These are phyloP conservation scores for Aspergillus fructus DNA, from an alignment of 2,329 filamentous ascomycete genomes.

Conservation along the genomic window DNA sequence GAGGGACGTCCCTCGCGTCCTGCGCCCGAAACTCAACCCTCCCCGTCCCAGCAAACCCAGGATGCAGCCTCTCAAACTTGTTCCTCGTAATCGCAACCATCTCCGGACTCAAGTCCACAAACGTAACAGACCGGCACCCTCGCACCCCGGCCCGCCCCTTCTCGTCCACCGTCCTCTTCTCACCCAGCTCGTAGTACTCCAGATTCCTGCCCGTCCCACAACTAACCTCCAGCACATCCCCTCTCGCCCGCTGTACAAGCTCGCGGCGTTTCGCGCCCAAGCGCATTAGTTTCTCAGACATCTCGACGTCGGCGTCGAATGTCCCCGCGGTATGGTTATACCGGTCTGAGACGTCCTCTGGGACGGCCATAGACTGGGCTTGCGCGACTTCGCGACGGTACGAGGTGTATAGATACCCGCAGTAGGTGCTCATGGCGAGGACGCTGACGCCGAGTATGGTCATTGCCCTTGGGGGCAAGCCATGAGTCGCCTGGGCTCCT, in stretches of 20 bases:
- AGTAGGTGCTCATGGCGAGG: constrained; percentile 44
- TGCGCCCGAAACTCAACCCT: constrained; percentile 35
- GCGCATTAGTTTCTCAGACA: constrained; percentile 44
- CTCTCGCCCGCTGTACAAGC: constrained; percentile 43
- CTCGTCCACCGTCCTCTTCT: constrained; percentile 31
- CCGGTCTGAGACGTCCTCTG: constrained; percentile 47
- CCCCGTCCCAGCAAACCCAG: constrained; percentile 31
- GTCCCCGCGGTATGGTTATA: constrained; percentile 44
- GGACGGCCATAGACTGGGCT: constrained; percentile 32
- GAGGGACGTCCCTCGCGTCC: constrained; percentile 31
- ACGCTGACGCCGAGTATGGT: constrained; percentile 40
- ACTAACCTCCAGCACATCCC: constrained; percentile 51
- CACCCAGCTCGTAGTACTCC: constrained; percentile 45
- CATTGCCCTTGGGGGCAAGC: constrained; percentile 34
- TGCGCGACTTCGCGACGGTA: constrained; percentile 39
- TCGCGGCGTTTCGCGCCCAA: constrained; percentile 42
- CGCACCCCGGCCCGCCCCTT: constrained; percentile 29
- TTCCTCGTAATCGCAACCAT: constrained; percentile 48
- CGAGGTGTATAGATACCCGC: constrained; percentile 43
- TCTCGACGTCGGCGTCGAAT: constrained; percentile 48
- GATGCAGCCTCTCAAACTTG: constrained; percentile 43
- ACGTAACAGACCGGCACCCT: constrained; percentile 44
- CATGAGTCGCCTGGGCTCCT: constrained; percentile 1
- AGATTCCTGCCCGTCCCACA: constrained; percentile 52
- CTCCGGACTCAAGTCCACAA: constrained; percentile 49